These are phyloP conservation scores for Elaphomyces granulatus DNA, from an alignment of 495 filamentous ascomycete genomes.

Conservation along the genomic window DNA sequence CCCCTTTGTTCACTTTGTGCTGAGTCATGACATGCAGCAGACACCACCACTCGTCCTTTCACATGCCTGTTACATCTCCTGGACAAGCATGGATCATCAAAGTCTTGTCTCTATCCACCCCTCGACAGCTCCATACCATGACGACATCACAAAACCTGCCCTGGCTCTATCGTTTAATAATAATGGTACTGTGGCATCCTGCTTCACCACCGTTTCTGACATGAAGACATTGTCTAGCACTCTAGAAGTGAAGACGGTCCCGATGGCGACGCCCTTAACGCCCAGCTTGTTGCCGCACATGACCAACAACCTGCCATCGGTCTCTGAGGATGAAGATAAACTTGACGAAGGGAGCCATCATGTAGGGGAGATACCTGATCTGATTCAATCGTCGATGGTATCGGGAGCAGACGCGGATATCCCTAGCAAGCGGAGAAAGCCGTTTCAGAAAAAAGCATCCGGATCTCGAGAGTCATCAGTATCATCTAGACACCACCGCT, in stretches of 20 bases:
- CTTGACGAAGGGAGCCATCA: neutral
- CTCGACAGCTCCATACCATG: neutral
- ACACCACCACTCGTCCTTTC: too few relatives aligned
- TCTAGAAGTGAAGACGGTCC: constrained; percentile 4
- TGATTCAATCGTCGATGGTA: neutral
- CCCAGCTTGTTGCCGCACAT: neutral
- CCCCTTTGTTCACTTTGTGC: too few relatives aligned
- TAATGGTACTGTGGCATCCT: neutral
- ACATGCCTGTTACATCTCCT: too few relatives aligned
- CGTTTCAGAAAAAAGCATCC: neutral
- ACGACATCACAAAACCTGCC: neutral
- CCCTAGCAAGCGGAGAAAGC: neutral
- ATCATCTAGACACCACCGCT: constrained; percentile 10
- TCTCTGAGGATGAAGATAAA: neutral
- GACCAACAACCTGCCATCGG: neutral
- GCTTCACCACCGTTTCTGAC: constrained; percentile 1
- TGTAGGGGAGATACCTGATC: neutral
- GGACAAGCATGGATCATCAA: neutral
- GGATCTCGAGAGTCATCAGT: constrained; percentile 4
- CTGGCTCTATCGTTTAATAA: neutral
- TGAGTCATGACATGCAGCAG: too few relatives aligned
- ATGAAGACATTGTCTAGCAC: constrained; percentile 4
- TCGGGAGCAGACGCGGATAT: neutral
- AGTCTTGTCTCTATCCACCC: neutral
- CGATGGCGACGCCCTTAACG: constrained; percentile 3